Conservation (phyloP, 1,139 yeast species). For the Kodamaea suecica region DNA sequence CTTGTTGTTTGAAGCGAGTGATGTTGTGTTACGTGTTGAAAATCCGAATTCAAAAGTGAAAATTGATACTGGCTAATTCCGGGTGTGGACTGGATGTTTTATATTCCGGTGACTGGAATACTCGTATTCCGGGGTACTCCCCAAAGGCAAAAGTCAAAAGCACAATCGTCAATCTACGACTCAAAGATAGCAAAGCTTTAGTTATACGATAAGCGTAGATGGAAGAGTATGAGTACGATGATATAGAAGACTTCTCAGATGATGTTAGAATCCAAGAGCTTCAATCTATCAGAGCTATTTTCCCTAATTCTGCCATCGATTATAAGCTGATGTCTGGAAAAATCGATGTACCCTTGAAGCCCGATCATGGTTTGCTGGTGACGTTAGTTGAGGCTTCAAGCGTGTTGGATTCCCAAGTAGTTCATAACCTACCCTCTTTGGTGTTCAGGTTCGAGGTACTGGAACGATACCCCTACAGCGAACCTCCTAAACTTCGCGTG, state of each 20-base stretch:
- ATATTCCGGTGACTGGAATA: no score
- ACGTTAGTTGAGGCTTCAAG: conserved; percentile 4
- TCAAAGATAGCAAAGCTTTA: no score
- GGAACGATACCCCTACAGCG: conserved; percentile 24
- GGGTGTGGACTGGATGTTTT: no score
- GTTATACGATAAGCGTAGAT: no score
- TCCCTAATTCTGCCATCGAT: conserved; percentile 40
- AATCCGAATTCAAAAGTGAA: no score
- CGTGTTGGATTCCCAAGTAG: conserved; percentile 2
- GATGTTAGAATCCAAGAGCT: conserved; percentile 39
- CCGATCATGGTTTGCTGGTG: conserved; percentile 19
- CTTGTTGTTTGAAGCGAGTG: no score
- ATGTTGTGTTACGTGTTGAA: no score
- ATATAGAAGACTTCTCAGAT: conserved; percentile 18
- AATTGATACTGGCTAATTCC: no score
- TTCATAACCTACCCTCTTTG: conserved; percentile 31
- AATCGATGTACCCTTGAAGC: conserved; percentile 25
- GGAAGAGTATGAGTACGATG: conserved; percentile 1
- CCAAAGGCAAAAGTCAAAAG: no score
- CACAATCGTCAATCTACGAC: no score
- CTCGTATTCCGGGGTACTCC: no score
- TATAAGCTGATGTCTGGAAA: conserved; percentile 19
- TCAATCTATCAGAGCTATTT: conserved; percentile 47
- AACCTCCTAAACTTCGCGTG: conserved; percentile 27
- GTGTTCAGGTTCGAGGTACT: conserved; percentile 28